phyloP scores from a whole-genome alignment of 345 rosid species.

The Aquilaria malaccensis region DNA sequence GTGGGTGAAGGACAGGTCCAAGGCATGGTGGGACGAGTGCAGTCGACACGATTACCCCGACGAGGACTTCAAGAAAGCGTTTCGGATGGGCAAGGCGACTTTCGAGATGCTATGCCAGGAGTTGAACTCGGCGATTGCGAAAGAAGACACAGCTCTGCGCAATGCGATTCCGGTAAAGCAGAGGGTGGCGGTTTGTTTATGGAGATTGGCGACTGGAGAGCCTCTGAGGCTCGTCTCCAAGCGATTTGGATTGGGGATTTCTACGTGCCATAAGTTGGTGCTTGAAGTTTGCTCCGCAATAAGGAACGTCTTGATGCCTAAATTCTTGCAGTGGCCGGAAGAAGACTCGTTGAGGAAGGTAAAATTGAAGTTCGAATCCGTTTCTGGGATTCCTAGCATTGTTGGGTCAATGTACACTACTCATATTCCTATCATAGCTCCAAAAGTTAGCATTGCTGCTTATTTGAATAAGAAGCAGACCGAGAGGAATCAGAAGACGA shows the following conservation, averaged over 20 bases:
- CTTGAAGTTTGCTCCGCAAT: constrained; percentile 79
- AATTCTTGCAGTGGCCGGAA: constrained; percentile 73
- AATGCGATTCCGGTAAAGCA: constrained; percentile 91
- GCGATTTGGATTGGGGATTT: constrained; percentile 72
- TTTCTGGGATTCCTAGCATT: constrained; percentile 60
- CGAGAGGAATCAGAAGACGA: constrained; percentile 72
- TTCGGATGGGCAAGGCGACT: constrained; percentile 74
- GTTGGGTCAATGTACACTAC: constrained; percentile 81
- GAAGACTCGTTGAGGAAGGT: constrained; percentile 37
- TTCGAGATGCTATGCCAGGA: constrained; percentile 82
- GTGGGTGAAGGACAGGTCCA: constrained; percentile 87
- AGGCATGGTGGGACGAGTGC: constrained; percentile 96
- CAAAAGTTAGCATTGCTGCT: constrained; percentile 64
- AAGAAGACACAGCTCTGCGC: constrained; percentile 81
- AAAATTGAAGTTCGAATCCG: constrained; percentile 36
- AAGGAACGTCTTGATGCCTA: constrained; percentile 65
- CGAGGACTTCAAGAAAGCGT: constrained; percentile 68
- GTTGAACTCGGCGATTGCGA: constrained; percentile 67
- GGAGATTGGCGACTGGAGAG: constrained; percentile 84
- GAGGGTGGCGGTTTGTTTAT: constrained; percentile 87
- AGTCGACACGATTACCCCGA: constrained; percentile 68
- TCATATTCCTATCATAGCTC: constrained; percentile 80
- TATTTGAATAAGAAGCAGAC: constrained; percentile 76
- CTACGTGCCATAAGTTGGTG: constrained; percentile 74
- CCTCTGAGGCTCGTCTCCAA: constrained; percentile 67